Evolutionary conservation across 176 grass and related monocot genomes (phyloP), one percentile per base, ranked within the genome.

Genomic region (Rhynchospora pubera): DNA sequence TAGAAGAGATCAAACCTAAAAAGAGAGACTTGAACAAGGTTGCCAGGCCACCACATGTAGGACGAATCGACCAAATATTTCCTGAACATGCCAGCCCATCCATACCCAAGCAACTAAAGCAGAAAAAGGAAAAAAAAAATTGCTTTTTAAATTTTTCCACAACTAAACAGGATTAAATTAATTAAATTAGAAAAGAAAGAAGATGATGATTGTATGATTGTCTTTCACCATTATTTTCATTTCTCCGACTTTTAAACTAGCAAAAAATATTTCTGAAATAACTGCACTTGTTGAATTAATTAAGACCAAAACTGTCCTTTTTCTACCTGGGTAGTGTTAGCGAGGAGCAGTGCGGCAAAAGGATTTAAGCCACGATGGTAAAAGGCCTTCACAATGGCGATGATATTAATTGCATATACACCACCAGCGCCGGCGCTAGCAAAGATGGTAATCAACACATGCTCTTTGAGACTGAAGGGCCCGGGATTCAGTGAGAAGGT

Each of bases 311-410:
- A 9, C 44, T 22, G 42, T 85, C 3, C 19, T 47, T 39, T 39
- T 39, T 78, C 46, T 55, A 83, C 87, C 87, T 86, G 84, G 14
- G 87, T 89, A 30, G 87, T 89, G 44, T 86, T 34, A 39, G 84
- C 79, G 1, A 94, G 83, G 39, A 97, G 51, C 78, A 97, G 70
- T 7, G 91, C 91, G 2, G 89, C 94, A 52, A 86, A 71, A 32
- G 91, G 88, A 71, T 83, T 80, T 55, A 97, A 84, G 57, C 87
- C 23, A 21, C 89, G 85, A 79, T 86, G 82, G 71, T 97, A 97
- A 77, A 97, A 97, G 24, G 87, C 91, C 84, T 91, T 97, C 45
- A 97, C 87, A 68, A 93, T 87, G 84, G 91, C 87, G 56, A 97
- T 77, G 82, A 97, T 89, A 62, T 93, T 91, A 23, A 97, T 83